Evolutionary conservation across 2,329 filamentous ascomycete genomes (phyloP).

Genomic region (Ophiostoma populinum): DNA sequence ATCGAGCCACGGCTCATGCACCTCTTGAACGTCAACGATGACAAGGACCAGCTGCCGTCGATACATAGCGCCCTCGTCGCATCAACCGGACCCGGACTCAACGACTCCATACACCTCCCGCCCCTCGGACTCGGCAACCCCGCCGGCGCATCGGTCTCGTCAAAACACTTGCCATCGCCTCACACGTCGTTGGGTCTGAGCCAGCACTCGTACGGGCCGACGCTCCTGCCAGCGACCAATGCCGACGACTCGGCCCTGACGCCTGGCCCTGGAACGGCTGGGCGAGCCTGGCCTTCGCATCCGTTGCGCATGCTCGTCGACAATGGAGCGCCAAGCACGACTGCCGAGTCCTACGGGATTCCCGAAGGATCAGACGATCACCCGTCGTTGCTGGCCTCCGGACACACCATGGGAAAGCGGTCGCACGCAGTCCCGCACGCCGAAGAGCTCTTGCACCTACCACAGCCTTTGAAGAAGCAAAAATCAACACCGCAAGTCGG

Average conservation of each 20-base stretch:
- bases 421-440: slow-evolving; percentile 20
- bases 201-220: no score
- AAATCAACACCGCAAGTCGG: slow-evolving; percentile 35
- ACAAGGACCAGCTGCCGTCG: slow-evolving; percentile 17
- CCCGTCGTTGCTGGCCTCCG: slow-evolving; percentile 12
- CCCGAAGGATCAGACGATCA: slow-evolving; percentile 19
- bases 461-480: slow-evolving; percentile 47
- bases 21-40: slow-evolving; percentile 36
- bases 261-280: not conserved
- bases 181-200: no score
- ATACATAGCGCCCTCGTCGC: slow-evolving; percentile 26
- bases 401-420: slow-evolving; percentile 9
- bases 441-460: slow-evolving; percentile 46
- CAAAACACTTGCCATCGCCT: no score
- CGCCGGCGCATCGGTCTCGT: not conserved
- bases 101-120: slow-evolving; percentile 22
- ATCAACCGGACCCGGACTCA: slow-evolving; percentile 2
- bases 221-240: not conserved
- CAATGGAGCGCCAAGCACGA: slow-evolving; percentile 1
- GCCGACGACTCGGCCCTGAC: slow-evolving; percentile 2
- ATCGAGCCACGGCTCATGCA: slow-evolving; percentile 52
- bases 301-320: slow-evolving; percentile 6
- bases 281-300: slow-evolving; percentile 3
- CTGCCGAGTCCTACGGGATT: not conserved
- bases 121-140: slow-evolving; percentile 28